These are phyloP conservation scores for Trichophyton rubrum DNA, from an alignment of 2,329 filamentous ascomycete species.

Conservation along the genomic window DNA sequence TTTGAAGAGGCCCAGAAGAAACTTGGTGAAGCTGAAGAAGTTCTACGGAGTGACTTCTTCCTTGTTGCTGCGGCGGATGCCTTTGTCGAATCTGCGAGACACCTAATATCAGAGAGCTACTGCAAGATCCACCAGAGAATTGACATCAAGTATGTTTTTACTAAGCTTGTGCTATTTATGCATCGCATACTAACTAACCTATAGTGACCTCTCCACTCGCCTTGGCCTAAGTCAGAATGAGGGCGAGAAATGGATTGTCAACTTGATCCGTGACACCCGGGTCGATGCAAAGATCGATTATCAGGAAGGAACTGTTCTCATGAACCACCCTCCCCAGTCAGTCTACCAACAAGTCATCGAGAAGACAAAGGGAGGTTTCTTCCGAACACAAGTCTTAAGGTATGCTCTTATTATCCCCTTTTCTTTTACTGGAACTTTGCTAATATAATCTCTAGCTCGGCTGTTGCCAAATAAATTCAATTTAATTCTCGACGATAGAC, in stretches of 20 bases:
- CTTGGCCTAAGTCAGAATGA: constrained; percentile 86
- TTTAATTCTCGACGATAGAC: constrained; percentile 3
- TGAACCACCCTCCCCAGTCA: constrained; percentile 98
- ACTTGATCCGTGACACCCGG: constrained; percentile 92
- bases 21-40: constrained; percentile 75
- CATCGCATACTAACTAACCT: not conserved
- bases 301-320: constrained; percentile 94
- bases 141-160: constrained; percentile 62
- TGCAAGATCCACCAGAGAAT: constrained; percentile 99
- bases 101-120: constrained; percentile 97
- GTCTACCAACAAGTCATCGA: constrained; percentile 99
- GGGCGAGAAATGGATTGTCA: constrained; percentile 99
- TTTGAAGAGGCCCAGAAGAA: constrained; percentile 93
- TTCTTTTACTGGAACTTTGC: constrained; percentile 9
- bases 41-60: constrained; percentile 93
- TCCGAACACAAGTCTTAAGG: constrained; percentile 89
- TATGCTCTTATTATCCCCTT: constrained; percentile 12
- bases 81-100: constrained; percentile 87
- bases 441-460: constrained; percentile 25
- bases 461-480: constrained; percentile 39
- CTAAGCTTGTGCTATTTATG: not conserved
- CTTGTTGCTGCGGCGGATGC: constrained; percentile 68
- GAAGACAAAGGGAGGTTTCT: constrained; percentile 97
- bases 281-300: constrained; percentile 99
- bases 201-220: constrained; percentile 72